Percentiles rank a stretch among this genome's conserved stretches.
Conservation (phyloP, 1,139 yeast genomes). For the Geotrichum phurueaensis region DNA sequence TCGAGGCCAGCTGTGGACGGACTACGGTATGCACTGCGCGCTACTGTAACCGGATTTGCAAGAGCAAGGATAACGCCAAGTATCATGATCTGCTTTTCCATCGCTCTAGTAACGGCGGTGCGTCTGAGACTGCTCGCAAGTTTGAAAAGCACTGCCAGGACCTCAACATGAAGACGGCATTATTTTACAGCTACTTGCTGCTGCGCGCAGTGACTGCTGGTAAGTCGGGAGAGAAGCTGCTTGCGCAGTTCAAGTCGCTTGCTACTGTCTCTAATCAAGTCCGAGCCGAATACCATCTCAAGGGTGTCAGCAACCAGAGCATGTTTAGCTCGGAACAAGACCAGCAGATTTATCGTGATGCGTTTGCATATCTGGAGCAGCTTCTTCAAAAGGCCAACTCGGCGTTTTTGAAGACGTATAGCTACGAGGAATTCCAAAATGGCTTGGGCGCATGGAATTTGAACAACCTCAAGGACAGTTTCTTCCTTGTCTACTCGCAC, state of each 20-base stretch:
- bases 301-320: background rate
- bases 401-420: background rate
- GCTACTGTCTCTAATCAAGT: background rate
- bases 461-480: background rate
- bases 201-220: background rate
- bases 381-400: background rate
- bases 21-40: background rate
- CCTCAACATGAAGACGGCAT: background rate
- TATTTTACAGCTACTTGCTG: background rate
- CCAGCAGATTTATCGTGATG: background rate
- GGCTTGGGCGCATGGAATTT: background rate
- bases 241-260: background rate
- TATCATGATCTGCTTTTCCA: background rate
- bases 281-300: background rate
- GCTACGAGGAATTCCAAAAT: background rate
- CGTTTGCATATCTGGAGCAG: background rate
- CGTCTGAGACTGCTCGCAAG: background rate
- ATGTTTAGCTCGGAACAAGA: background rate
- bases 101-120: background rate
- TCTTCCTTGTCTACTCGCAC: constrained; percentile 34
- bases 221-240: background rate
- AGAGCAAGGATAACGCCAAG: background rate
- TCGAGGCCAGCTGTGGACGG: background rate
- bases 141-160: background rate
- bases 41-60: background rate